phyloP scores from a whole-genome alignment of 805 yeast species.

The Wickerhamiella australiensis region DNA sequence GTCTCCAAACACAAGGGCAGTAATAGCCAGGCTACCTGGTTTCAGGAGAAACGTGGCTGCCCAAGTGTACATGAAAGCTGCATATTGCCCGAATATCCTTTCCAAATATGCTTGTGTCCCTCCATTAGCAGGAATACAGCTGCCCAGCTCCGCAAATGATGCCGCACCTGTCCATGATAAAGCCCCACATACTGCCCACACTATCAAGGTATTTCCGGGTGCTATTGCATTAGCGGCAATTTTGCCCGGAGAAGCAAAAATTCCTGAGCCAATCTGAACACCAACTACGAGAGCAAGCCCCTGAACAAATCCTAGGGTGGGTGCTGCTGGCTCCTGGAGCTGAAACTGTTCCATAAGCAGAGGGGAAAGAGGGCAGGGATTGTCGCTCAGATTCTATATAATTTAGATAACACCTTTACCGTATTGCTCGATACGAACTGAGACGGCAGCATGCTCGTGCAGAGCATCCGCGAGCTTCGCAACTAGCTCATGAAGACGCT shows the following conservation, averaged over 20 bases:
- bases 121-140: slow-evolving; percentile 32
- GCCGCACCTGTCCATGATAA: slow-evolving; percentile 36
- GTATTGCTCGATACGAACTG: slow-evolving; percentile 26
- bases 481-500: slow-evolving; percentile 20
- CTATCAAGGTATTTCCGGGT: slow-evolving; percentile 28
- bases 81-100: slow-evolving; percentile 29
- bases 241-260: slow-evolving; percentile 33
- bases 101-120: slow-evolving; percentile 32
- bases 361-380: background rate
- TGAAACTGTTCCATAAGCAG: slow-evolving; percentile 12
- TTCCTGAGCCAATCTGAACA: slow-evolving; percentile 36
- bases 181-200: slow-evolving; percentile 32
- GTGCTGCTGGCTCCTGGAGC: slow-evolving; percentile 7
- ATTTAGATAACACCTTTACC: slow-evolving; percentile 26
- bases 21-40: slow-evolving; percentile 33
- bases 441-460: slow-evolving; percentile 21
- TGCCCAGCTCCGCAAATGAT: slow-evolving; percentile 33
- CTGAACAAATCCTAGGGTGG: slow-evolving; percentile 20
- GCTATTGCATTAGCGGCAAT: slow-evolving; percentile 31
- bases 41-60: slow-evolving; percentile 30
- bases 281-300: slow-evolving; percentile 33
- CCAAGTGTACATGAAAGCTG: slow-evolving; percentile 32
- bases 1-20: slow-evolving; percentile 32
- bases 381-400: background rate
- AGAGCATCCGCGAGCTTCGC: slow-evolving; percentile 22